These are phyloP conservation scores for Leccinum arenicola DNA, from an alignment of 768 basidiomycete genomes.

Conservation along the genomic window DNA sequence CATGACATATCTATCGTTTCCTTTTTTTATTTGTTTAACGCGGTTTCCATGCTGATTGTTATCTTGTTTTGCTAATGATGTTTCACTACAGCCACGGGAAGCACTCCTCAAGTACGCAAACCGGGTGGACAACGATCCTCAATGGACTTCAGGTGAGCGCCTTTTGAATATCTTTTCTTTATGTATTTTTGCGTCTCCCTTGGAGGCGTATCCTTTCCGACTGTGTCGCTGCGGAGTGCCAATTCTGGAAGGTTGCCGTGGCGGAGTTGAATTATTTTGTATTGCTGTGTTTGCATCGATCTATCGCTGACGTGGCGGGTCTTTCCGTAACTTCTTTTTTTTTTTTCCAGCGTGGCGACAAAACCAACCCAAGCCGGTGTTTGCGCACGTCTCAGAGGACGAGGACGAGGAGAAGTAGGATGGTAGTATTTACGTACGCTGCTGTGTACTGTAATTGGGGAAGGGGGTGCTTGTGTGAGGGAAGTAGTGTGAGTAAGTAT, in stretches of 20 bases:
- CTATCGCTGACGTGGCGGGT: constrained; percentile 57
- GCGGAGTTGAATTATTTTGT: constrained; percentile 26
- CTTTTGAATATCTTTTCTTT: neutral
- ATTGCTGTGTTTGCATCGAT: constrained; percentile 33
- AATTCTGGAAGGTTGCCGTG: constrained; percentile 26
- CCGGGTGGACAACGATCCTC: constrained; percentile 69
- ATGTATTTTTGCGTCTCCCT: constrained; percentile 8
- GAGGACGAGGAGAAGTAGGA: constrained; percentile 57
- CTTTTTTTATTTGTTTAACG: constrained; percentile 5
- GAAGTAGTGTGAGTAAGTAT: constrained; percentile 35
- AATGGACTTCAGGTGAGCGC: constrained; percentile 79
- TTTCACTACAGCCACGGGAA: constrained; percentile 77
- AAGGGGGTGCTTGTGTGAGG: constrained; percentile 16
- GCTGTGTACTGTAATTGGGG: constrained; percentile 5
- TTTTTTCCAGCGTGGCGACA: constrained; percentile 77
- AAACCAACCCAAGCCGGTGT: constrained; percentile 87
- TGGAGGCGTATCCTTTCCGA: constrained; percentile 9
- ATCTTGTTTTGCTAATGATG: constrained; percentile 12
- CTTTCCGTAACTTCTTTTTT: constrained; percentile 33
- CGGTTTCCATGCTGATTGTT: constrained; percentile 6
- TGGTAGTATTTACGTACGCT: constrained; percentile 22
- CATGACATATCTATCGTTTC: constrained; percentile 13
- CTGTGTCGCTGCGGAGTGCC: constrained; percentile 28
- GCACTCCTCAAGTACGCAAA: constrained; percentile 93
- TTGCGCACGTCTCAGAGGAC: constrained; percentile 57